Evolutionary conservation across 164 flowering plant genomes (phyloP), one percentile per base, ranked within the genome.

Genomic region (Piper longum): DNA sequence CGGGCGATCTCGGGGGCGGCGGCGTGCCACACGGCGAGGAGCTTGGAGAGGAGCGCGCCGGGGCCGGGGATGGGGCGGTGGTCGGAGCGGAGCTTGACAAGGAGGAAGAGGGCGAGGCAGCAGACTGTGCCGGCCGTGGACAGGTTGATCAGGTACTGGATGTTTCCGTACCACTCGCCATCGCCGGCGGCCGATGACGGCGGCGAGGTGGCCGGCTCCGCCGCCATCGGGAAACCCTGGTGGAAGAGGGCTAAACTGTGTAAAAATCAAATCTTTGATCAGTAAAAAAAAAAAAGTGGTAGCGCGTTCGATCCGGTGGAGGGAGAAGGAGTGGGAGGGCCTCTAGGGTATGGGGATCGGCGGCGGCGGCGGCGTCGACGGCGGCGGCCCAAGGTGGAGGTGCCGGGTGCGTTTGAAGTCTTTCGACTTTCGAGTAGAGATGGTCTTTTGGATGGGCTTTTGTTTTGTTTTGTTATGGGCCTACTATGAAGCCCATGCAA

Each of bases 11-110:
- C 91, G 1, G 84, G 81, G 39, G 81, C 74, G 8, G 97, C 87
- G 56, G 97, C 95, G 68, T 95, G 97, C 99, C 99, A 95, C 13
- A 89, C 96, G 16, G 97, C 93, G n/a, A 95, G 84, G 4, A 95
- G 95, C 83, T 95, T 95, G 8, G 96, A 54, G n/a, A 65, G 57
- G n/a, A 95, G 80, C 9, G 84, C 95, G 13, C 86, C 42, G 16
- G 91, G 96, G 1, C 90, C 89, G 0, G 96, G 99, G 62, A 95
- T 85, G 8, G 85, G 86, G 19, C 88, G 87, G 76, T 95, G 99
- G 63, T 91, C 99, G 78, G 89, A 81, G 7, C 97, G 91, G 17
- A 95, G 91, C 89, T 95, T 95, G 18, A 84, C 82, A 75, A 87
- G 78, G 70, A 95, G 40, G 79, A 95, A 95, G 60, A 95, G 82